Base-by-base conservation (phyloP, 1,284 basidiomycete species). In the Earliella scabrosa region DNA sequence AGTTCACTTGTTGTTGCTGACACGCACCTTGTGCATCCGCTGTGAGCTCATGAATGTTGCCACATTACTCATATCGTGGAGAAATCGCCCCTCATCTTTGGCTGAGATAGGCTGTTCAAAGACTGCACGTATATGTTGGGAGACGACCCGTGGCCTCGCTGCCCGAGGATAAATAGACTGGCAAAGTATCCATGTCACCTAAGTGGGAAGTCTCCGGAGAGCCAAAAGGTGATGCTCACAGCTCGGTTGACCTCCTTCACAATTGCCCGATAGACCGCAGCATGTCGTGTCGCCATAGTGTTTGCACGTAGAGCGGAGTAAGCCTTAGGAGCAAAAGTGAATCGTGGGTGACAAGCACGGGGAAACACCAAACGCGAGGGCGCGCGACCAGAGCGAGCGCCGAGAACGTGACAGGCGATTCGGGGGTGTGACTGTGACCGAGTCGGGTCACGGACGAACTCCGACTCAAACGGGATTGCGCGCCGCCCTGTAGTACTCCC, bases 11-110 rank as follows among this genome's bases (percentile, higher is more conserved):
- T 26, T 32, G 50, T 46, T 23, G 40, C 20, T 23, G 21, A 29
- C 24, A 52, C 79, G 63, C 61, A 85, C 85, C 63, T 79, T 77
- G 68, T 87, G 75, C 66, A 78, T 75, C 54, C 82, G 76, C 67
- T 93, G 89, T 9, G 92, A 83, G 35, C 77, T 75, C 69, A 97
- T 68, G 69, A 95, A 95, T 7, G 86, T 79, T 43, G 87, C 74
- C 0, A 85, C 80, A 69, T 93, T 89, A 56, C 84, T 73, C 43
- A 90, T 72, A 60, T 88, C 86, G 18, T 76, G 72, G 35, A 73
- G 57, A 71, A 79, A 68, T 29, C 64, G 59, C 45, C 68, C 60
- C 34, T 58, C 51, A 47, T 71, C 64, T 26, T 71, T 59, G 2
- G 65, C 59, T 29, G 66, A 56, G 38, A 71, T 66, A 35, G 70